Evolutionary conservation across 1,284 basidiomycete species (phyloP).

Genomic region (Schizophyllum commune): DNA sequence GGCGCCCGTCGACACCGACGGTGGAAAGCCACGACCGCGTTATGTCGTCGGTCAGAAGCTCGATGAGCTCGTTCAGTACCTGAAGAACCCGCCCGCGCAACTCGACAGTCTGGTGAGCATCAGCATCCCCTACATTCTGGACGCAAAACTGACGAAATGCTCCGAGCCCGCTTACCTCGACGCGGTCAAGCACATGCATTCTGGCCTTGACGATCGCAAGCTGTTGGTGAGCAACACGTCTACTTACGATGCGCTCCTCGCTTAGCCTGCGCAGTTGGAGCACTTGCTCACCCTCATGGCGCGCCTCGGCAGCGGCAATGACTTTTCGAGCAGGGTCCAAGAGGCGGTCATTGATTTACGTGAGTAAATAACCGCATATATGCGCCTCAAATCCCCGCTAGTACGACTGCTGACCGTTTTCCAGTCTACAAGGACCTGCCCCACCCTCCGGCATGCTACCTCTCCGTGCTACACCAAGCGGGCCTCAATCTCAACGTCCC

Average conservation of each 20-base stretch:
- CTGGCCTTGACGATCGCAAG: constrained; percentile 50
- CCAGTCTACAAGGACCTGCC: constrained; percentile 62
- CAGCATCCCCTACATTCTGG: not conserved
- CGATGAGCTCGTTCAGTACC: not conserved
- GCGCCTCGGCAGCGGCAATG: constrained; percentile 27
- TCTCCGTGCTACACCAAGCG: constrained; percentile 20
- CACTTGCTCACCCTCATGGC: constrained; percentile 48
- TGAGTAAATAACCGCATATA: constrained; percentile 24
- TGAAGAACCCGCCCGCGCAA: constrained; percentile 16
- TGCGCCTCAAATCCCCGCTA: constrained; percentile 9
- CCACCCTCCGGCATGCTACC: constrained; percentile 52
- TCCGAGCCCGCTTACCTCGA: constrained; percentile 43
- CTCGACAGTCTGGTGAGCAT: constrained; percentile 23
- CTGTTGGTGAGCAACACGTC: constrained; percentile 34
- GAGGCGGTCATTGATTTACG: constrained; percentile 39
- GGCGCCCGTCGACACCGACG: constrained; percentile 7
- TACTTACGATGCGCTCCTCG: not conserved
- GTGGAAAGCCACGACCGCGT: not conserved
- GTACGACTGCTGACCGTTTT: constrained; percentile 3
- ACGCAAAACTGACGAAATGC: not conserved
- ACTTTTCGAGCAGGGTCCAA: constrained; percentile 32
- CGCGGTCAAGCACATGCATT: constrained; percentile 34
- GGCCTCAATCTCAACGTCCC: constrained; percentile 8
- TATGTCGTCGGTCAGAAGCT: not conserved
- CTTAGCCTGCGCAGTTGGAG: constrained; percentile 38